Evolutionary conservation across 1,284 basidiomycete species (phyloP), one percentile per base, ranked within the genome.

Genomic region (Moesziomyces sp.): DNA sequence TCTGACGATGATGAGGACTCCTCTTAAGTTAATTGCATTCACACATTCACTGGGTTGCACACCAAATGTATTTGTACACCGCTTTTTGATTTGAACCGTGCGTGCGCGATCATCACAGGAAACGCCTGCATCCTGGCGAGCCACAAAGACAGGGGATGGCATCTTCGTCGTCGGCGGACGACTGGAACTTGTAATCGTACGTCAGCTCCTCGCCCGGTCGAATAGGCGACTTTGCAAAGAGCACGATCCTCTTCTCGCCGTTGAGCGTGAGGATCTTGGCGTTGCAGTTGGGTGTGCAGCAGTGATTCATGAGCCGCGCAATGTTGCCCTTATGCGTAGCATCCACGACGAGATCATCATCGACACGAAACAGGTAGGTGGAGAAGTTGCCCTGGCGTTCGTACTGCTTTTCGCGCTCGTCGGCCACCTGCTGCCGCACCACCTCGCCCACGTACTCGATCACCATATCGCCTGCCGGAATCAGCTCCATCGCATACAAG

Each of bases 371-470:
- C 3, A 83, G 76, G 55, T 83, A 84, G 35, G 81, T 84, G 53
- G 67, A 74, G 42, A 82, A 83, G 51, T 82, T 82, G 42, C 82
- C 82, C 56, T 76, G 69, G 10, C 65, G 58, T 50, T 98, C 93
- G 84, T 99, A 99, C 78, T 90, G 89, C 87, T 97, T 96, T 87
- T 99, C 97, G 56, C 97, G 89, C 84, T 95, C 93, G 83, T 99
- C 97, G 26, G 97, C 96, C 5, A 99, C 94, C 78, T 93, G 92
- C 58, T 95, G 93, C 24, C 97, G 89, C 71, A 97, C 92, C 67
- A 98, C 89, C 87, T 99, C 97, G 35, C 97, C 97, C 10, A 99
- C 97, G 81, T 99, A 99, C 86, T 99, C 97, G 85, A 99, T 98
- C 46, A 99, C 96, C 94, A 99, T 98, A 85, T 99, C 97, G 6